These are phyloP conservation scores for Hypocreales sp. DNA, from an alignment of 2,329 filamentous ascomycete genomes.

Conservation along the genomic window DNA sequence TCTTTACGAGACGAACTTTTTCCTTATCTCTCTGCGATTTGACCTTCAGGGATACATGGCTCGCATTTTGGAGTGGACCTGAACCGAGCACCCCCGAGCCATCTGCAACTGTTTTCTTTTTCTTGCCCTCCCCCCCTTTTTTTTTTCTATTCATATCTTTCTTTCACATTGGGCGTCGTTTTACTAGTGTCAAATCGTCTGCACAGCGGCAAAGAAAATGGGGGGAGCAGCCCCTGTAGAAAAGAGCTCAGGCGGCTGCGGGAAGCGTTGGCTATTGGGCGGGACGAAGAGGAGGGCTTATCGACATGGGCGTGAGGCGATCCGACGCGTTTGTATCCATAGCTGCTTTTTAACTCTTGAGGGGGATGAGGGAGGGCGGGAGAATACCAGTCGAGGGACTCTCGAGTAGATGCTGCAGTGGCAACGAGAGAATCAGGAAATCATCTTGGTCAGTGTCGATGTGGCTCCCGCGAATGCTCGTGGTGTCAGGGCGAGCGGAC, in stretches of 20 bases:
- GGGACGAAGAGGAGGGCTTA: not conserved
- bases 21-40: slow-evolving; percentile 7
- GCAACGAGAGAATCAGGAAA: too few relatives aligned
- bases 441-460: too few relatives aligned
- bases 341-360: too few relatives aligned
- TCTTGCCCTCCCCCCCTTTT: slow-evolving; percentile 1
- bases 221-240: slow-evolving; percentile 4
- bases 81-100: not conserved
- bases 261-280: too few relatives aligned
- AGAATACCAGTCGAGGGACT: too few relatives aligned
- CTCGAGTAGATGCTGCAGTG: too few relatives aligned
- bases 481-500: too few relatives aligned
- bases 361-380: too few relatives aligned
- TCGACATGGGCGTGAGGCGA: too few relatives aligned
- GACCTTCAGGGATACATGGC: too few relatives aligned
- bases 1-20: slow-evolving; percentile 5
- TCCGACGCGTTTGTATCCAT: slow-evolving; percentile 2
- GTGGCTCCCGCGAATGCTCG: too few relatives aligned
- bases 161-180: slow-evolving; percentile 4
- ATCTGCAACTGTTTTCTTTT: not conserved
- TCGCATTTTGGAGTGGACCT: not conserved
- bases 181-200: slow-evolving; percentile 7
- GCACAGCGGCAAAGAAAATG: slow-evolving; percentile 11
- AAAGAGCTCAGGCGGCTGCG: too few relatives aligned
- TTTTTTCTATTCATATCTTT: slow-evolving; percentile 4